Conservation (phyloP, 75 land plant genomes). For the Gnetum montanum region DNA sequence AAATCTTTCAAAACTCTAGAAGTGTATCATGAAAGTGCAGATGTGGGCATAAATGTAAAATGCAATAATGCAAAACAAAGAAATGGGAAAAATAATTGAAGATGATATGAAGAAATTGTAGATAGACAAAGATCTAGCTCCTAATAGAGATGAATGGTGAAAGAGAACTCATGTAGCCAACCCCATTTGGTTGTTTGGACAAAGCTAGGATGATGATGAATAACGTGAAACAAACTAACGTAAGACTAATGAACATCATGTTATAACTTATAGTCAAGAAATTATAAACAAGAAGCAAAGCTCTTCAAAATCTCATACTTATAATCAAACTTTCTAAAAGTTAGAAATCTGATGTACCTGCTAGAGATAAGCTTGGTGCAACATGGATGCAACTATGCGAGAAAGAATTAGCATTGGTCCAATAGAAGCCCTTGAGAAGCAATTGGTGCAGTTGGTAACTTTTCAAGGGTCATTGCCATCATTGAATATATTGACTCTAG, state of each 20-base stretch:
- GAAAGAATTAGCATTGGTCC: conserved; percentile 62
- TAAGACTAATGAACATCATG: not conserved
- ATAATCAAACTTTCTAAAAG: not conserved
- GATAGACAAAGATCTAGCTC: no score
- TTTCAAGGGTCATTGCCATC: conserved; percentile 82
- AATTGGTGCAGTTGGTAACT: conserved; percentile 33
- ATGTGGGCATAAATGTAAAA: no score
- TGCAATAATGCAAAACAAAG: no score
- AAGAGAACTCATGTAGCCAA: no score
- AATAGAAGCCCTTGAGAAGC: conserved; percentile 69
- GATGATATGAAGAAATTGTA: no score
- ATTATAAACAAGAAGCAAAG: not conserved
- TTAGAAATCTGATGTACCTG: conserved; percentile 14
- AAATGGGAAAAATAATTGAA: no score
- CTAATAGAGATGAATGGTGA: no score
- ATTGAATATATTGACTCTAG: conserved; percentile 48
- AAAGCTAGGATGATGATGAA: not conserved
- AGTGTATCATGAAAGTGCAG: no score
- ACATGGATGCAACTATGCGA: conserved; percentile 38
- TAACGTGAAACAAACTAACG: not conserved
- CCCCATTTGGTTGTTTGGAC: no score
- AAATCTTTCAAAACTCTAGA: no score
- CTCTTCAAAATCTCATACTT: not conserved
- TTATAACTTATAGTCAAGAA: not conserved
- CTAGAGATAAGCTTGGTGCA: conserved; percentile 9